A percentile compares a stretch with the other conserved stretches of the same genome.
Evolutionary conservation across 2,329 filamentous ascomycete genomes (phyloP).

Genomic region (Neopestalotiopsis clavispora): DNA sequence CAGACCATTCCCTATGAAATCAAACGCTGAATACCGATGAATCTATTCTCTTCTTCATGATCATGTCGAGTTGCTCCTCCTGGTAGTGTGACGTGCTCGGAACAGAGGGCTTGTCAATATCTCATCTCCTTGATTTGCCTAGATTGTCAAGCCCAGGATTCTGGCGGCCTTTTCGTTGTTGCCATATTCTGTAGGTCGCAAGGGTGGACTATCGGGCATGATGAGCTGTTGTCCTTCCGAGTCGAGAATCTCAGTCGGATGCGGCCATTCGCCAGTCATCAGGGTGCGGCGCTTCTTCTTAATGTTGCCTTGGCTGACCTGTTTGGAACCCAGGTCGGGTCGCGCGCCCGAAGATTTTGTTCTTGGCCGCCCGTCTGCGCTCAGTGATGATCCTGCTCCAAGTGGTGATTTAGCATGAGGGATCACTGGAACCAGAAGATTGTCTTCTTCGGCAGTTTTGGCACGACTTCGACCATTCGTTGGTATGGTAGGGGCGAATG

Average conservation of each 20-base stretch:
- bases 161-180: constrained; percentile 20
- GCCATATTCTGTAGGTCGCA: constrained; percentile 30
- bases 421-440: constrained; percentile 12
- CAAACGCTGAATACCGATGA: neutral
- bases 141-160: constrained; percentile 19
- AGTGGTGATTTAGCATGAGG: constrained; percentile 29
- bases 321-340: constrained; percentile 27
- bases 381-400: constrained; percentile 22
- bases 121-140: neutral
- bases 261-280: constrained; percentile 34
- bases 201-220: constrained; percentile 33
- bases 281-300: constrained; percentile 40
- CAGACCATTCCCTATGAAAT: neutral
- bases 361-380: constrained; percentile 27
- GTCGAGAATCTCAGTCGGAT: constrained; percentile 36
- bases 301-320: constrained; percentile 38
- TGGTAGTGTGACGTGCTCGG: neutral
- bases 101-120: neutral
- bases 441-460: constrained; percentile 28
- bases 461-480: constrained; percentile 26
- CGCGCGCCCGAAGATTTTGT: constrained; percentile 25
- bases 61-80: neutral
- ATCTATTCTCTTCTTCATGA: neutral
- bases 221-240: constrained; percentile 22
- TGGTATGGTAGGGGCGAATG: constrained; percentile 31